Conservation (phyloP, 192 early-diverging fungal genomes). For the Backusella westeae region DNA sequence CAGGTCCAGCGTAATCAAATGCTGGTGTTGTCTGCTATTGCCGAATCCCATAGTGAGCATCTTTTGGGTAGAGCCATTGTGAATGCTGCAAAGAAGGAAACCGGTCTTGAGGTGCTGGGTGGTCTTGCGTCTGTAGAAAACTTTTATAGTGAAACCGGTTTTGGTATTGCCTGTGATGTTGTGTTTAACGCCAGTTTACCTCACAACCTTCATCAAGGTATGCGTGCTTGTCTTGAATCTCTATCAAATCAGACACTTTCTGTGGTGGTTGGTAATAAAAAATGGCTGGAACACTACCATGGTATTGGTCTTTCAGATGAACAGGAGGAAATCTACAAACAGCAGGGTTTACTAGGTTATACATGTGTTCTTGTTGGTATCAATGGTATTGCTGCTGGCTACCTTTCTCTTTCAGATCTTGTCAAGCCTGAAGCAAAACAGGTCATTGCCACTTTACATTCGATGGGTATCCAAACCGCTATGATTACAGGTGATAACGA, state of each 20-base stretch:
- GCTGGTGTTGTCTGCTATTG: constrained; percentile 56
- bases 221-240: neutral
- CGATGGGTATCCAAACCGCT: constrained; percentile 73
- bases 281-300: constrained; percentile 52
- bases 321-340: neutral
- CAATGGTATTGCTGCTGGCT: constrained; percentile 56
- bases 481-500: constrained; percentile 97
- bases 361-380: constrained; percentile 82
- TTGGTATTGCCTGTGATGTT: constrained; percentile 28
- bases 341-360: constrained; percentile 64
- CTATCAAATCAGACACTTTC: neutral
- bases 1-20: neutral
- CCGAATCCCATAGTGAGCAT: constrained; percentile 87
- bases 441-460: constrained; percentile 67
- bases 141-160: constrained; percentile 61
- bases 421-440: constrained; percentile 76
- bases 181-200: constrained; percentile 13
- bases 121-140: constrained; percentile 45
- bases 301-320: constrained; percentile 38
- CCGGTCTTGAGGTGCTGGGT: constrained; percentile 28
- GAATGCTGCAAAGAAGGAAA: constrained; percentile 49
- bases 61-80: constrained; percentile 82
- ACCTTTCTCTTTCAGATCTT: constrained; percentile 81
- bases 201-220: neutral
- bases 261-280: constrained; percentile 75